phyloP scores from a whole-genome alignment of 1,284 basidiomycete species.

The Puccinia triticina region DNA sequence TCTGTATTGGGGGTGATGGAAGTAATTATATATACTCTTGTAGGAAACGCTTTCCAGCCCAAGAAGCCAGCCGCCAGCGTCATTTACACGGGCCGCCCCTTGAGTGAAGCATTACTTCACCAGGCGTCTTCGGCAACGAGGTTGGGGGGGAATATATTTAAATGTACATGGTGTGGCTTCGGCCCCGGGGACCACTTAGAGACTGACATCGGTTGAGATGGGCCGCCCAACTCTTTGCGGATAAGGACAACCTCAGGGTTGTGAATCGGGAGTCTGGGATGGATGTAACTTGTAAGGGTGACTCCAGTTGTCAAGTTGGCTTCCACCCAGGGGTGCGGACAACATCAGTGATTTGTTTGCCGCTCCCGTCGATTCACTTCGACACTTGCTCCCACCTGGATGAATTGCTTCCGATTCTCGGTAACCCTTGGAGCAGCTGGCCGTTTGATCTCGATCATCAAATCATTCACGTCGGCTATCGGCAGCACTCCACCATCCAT shows the following conservation, averaged over 20 bases:
- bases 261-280: neutral
- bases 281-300: neutral
- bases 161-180: neutral
- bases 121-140: conserved; percentile 24
- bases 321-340: neutral
- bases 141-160: neutral
- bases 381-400: too few species aligned
- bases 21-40: neutral
- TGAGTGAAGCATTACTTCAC: neutral
- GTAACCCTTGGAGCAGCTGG: too few species aligned
- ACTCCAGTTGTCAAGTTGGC: neutral
- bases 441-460: too few species aligned
- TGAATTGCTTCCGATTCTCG: too few species aligned
- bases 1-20: neutral
- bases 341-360: too few species aligned
- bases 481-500: too few species aligned
- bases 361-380: too few species aligned
- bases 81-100: neutral
- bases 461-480: too few species aligned
- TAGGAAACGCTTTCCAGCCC: neutral
- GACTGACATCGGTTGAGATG: conserved; percentile 25
- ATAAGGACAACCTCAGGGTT: neutral
- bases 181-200: neutral
- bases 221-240: neutral
- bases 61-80: conserved; percentile 19